Conservation (phyloP, 768 basidiomycete genomes). For the Mycena pura region DNA sequence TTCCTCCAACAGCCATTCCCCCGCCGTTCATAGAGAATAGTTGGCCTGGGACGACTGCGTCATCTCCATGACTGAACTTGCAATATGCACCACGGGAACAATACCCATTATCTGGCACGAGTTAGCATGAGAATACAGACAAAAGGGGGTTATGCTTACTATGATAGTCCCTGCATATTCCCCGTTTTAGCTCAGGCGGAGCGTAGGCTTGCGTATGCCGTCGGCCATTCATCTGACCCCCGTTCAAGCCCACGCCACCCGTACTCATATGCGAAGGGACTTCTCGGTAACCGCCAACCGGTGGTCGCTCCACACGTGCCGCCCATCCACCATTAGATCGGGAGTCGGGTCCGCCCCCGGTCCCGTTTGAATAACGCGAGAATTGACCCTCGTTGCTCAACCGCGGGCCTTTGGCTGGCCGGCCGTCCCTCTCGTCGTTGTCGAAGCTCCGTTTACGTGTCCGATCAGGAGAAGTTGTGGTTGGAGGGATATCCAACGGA, state of each 20-base stretch:
- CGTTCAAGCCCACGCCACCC: slow-evolving; percentile 46
- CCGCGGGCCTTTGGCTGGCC: slow-evolving; percentile 76
- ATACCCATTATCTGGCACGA: slow-evolving; percentile 78
- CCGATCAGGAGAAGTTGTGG: slow-evolving; percentile 54
- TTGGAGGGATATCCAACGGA: slow-evolving; percentile 65
- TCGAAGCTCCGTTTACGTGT: slow-evolving; percentile 71
- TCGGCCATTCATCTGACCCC: slow-evolving; percentile 51
- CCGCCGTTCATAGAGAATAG: slow-evolving; percentile 62
- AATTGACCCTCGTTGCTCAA: slow-evolving; percentile 69
- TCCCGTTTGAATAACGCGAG: slow-evolving; percentile 62
- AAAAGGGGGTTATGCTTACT: slow-evolving; percentile 59
- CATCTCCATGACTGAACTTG: slow-evolving; percentile 92
- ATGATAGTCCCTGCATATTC: slow-evolving; percentile 91
- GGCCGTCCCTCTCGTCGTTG: slow-evolving; percentile 64
- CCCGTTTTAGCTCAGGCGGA: slow-evolving; percentile 75
- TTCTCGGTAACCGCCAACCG: slow-evolving; percentile 37
- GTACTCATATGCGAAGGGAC: slow-evolving; percentile 40
- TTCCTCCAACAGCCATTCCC: slow-evolving; percentile 41
- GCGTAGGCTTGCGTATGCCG: slow-evolving; percentile 67
- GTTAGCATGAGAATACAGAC: slow-evolving; percentile 7
- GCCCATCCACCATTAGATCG: slow-evolving; percentile 25
- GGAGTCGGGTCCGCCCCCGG: slow-evolving; percentile 36
- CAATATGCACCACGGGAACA: slow-evolving; percentile 89
- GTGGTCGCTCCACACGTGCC: slow-evolving; percentile 34
- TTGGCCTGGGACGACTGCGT: slow-evolving; percentile 79